Conservation (phyloP, 495 filamentous ascomycete species). For the Mytilinidion resinicola region DNA sequence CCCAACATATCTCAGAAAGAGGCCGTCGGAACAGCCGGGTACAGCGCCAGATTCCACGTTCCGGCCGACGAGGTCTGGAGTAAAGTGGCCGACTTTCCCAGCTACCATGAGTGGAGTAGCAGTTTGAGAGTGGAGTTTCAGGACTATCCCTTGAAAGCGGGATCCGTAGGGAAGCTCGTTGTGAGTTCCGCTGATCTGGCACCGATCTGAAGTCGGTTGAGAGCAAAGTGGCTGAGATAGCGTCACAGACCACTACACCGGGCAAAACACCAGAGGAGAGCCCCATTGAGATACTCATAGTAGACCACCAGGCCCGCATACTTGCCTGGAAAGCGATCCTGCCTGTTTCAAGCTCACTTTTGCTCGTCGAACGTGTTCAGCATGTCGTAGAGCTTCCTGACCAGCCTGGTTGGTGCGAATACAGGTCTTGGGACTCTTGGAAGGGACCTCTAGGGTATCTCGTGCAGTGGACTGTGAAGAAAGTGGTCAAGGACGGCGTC, state of each 20-base stretch:
- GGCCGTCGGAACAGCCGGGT: background rate
- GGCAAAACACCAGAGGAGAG: background rate
- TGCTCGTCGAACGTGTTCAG: background rate
- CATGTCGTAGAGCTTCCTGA: background rate
- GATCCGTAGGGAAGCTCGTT: too few species aligned
- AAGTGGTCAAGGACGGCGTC: too few species aligned
- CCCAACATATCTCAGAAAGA: background rate
- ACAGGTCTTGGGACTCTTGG: background rate
- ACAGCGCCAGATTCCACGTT: background rate
- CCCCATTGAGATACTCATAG: background rate
- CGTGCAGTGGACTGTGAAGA: background rate
- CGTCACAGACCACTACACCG: background rate
- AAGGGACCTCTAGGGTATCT: background rate
- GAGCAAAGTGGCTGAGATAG: too few species aligned
- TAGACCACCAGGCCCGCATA: background rate
- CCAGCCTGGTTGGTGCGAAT: background rate
- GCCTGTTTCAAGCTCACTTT: background rate
- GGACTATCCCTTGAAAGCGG: too few species aligned
- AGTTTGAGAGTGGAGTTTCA: too few species aligned
- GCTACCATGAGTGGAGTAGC: background rate
- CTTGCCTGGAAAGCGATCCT: background rate
- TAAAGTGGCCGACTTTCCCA: background rate
- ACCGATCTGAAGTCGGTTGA: too few species aligned
- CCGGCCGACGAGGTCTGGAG: background rate
- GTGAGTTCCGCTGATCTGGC: too few species aligned